Evolutionary conservation across 495 filamentous ascomycete species (phyloP).

Genomic region (Staphylotrichum longicolle): DNA sequence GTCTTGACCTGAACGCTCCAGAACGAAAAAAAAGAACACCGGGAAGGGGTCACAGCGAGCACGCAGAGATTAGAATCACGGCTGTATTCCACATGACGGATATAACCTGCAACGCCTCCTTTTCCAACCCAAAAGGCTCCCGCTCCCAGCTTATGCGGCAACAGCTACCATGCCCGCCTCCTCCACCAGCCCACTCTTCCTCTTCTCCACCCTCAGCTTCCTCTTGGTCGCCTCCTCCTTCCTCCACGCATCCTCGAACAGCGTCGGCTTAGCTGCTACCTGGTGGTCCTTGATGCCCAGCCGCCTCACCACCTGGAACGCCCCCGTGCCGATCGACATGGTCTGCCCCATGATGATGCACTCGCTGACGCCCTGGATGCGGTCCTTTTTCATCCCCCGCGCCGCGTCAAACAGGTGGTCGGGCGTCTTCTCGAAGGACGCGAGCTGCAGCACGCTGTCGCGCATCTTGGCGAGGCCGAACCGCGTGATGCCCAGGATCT

Average conservation of each 20-base stretch:
- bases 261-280: slow-evolving; percentile 59
- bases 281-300: slow-evolving; percentile 66
- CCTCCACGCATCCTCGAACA: slow-evolving; percentile 76
- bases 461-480: slow-evolving; percentile 97
- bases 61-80: too few relatives aligned
- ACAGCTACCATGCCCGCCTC: slow-evolving; percentile 14
- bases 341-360: slow-evolving; percentile 98
- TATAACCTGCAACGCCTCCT: background rate
- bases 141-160: slow-evolving; percentile 4
- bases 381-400: slow-evolving; percentile 80
- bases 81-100: too few relatives aligned
- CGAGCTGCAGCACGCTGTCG: slow-evolving; percentile 89
- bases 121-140: background rate
- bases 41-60: too few relatives aligned
- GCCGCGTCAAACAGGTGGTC: slow-evolving; percentile 97
- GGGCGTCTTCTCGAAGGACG: slow-evolving; percentile 97
- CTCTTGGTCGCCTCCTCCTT: slow-evolving; percentile 42
- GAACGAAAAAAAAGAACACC: too few relatives aligned
- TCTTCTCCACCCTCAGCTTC: slow-evolving; percentile 26
- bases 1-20: too few relatives aligned
- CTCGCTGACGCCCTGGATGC: slow-evolving; percentile 89
- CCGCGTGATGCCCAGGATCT: slow-evolving; percentile 94
- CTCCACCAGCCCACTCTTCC: slow-evolving; percentile 14
- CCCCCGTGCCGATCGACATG: slow-evolving; percentile 85
- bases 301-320: slow-evolving; percentile 79